Conservation (phyloP, 2,329 filamentous ascomycete genomes). For the Cytospora paraplurivora region DNA sequence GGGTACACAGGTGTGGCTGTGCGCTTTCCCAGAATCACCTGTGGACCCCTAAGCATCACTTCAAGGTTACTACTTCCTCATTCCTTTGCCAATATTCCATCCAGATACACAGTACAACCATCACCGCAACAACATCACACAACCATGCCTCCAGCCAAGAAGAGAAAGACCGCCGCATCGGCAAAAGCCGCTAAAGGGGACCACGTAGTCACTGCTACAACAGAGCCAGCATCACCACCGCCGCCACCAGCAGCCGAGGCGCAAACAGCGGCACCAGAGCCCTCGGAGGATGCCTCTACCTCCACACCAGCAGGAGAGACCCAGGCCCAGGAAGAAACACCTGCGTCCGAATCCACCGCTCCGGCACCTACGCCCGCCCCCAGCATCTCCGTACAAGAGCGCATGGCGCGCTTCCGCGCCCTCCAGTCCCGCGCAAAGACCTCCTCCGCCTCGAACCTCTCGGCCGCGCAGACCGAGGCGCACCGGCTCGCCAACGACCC, state of each 20-base stretch:
- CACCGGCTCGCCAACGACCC: slow-evolving; percentile 79
- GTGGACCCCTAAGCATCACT: not conserved
- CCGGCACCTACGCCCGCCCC: slow-evolving; percentile 34
- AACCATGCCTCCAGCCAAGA: slow-evolving; percentile 38
- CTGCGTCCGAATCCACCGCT: slow-evolving; percentile 19
- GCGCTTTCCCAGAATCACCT: not conserved
- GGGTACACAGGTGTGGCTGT: not conserved
- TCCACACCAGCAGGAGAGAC: slow-evolving; percentile 20
- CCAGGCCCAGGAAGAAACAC: slow-evolving; percentile 12
- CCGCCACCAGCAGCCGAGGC: slow-evolving; percentile 12
- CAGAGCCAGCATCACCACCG: slow-evolving; percentile 25
- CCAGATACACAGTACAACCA: slow-evolving; percentile 16
- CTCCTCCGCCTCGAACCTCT: slow-evolving; percentile 73
- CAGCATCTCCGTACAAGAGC: slow-evolving; percentile 60
- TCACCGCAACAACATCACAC: slow-evolving; percentile 9
- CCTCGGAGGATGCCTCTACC: slow-evolving; percentile 19
- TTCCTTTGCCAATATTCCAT: not conserved
- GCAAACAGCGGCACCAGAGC: slow-evolving; percentile 15
- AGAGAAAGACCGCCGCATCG: slow-evolving; percentile 35
- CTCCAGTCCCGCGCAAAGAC: slow-evolving; percentile 79
- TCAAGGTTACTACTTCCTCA: not conserved
- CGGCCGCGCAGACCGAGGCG: slow-evolving; percentile 81
- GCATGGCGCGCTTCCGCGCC: slow-evolving; percentile 81
- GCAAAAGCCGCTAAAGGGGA: slow-evolving; percentile 21
- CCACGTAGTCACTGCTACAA: slow-evolving; percentile 21